Base-by-base conservation (phyloP, 345 rosid species). In the Anacardium occidentale region DNA sequence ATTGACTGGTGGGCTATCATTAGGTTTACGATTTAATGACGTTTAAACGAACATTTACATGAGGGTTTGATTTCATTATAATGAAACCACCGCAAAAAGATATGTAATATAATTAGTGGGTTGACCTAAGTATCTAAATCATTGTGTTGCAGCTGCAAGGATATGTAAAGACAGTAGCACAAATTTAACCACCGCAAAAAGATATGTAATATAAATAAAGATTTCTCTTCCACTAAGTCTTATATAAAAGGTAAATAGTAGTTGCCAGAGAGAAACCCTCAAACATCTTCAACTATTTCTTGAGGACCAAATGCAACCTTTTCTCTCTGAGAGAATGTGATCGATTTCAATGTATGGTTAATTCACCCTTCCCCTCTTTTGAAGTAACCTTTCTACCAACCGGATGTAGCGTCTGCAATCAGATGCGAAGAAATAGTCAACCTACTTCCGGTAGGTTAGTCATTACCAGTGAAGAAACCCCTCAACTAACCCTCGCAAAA, bases 401-500 rank as follows among this genome's bases (percentile, higher is more conserved):
- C 40, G 29, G 18, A 26, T 60, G 1, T 42, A 9, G 25, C 48
- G 18, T 26, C 17, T 62, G 21, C 20, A 10, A 40, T 63, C 60
- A 29, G 25, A 54, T 25, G 18, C 25, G 32, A 48, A 60, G 21
- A 69, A 70, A 70, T 76, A 67, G 26, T 61, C 59, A 69, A 68
- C 74, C 70, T 72, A 79, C 78, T 70, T 52, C 40, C 22, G 48
- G 34, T 55, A 58, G 54, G 37, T 59, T 21, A 60, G 54, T 42
- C 73, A 58, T 48, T 75, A n/a, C 6, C 69, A 52, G 22, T 32
- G 48, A 61, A 56, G 22, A 25, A 72, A 69, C 52, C 40, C 68
- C 81, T 37, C 77, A 74, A 74, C 80, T 51, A 74, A 78, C 71
- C 77, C 62, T 68, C 25, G 20, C 50, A 10, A 64, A 10, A 45